phyloP scores from a whole-genome alignment of 768 basidiomycete species.

The Tylopilus sp. region DNA sequence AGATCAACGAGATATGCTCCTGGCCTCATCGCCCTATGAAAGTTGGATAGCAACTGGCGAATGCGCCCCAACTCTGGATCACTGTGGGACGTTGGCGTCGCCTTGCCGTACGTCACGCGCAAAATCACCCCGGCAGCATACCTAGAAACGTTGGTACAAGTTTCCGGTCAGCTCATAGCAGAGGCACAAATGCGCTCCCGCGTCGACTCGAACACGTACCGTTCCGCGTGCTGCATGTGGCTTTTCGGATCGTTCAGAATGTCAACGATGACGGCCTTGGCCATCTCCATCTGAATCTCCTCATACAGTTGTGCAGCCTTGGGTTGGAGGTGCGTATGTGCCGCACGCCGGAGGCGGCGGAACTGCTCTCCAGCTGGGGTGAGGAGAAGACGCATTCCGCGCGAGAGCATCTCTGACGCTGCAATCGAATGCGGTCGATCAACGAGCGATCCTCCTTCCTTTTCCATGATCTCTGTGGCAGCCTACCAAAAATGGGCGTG shows the following conservation, averaged over 20 bases:
- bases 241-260: slow-evolving; percentile 14
- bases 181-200: too few relatives aligned
- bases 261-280: slow-evolving; percentile 23
- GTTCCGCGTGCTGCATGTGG: too few relatives aligned
- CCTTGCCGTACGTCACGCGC: slow-evolving; percentile 26
- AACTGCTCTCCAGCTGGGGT: slow-evolving; percentile 41
- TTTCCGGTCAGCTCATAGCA: not conserved
- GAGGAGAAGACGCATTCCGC: slow-evolving; percentile 50
- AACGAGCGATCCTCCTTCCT: slow-evolving; percentile 45
- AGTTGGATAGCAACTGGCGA: slow-evolving; percentile 17
- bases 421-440: slow-evolving; percentile 52
- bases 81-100: slow-evolving; percentile 14
- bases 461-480: slow-evolving; percentile 59
- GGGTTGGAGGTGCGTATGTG: too few relatives aligned
- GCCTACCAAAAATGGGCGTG: not conserved
- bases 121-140: slow-evolving; percentile 24
- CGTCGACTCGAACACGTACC: too few relatives aligned
- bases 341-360: too few relatives aligned
- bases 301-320: too few relatives aligned
- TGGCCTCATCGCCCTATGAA: slow-evolving; percentile 24
- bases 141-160: slow-evolving; percentile 11
- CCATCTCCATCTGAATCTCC: slow-evolving; percentile 40
- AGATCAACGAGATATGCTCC: too few relatives aligned
- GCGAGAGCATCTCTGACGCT: slow-evolving; percentile 50
- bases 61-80: too few relatives aligned